Conservation (phyloP, 2,329 filamentous ascomycete genomes). For the Nothophoma quercina region DNA sequence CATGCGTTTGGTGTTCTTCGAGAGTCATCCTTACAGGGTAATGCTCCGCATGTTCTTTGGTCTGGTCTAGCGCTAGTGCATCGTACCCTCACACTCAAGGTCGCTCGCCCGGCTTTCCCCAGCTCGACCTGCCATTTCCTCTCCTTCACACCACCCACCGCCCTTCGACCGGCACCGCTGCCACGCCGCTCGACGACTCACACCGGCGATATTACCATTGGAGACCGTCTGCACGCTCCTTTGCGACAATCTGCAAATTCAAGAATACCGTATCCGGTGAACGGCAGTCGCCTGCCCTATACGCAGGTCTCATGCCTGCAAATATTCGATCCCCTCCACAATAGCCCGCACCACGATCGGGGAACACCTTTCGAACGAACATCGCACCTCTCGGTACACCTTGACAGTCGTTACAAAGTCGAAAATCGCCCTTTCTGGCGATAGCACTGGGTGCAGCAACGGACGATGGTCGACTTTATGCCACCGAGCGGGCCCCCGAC, state of each 20-base stretch:
- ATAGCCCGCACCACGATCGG: slow-evolving; percentile 37
- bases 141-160: slow-evolving; percentile 8
- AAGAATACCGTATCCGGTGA: slow-evolving; percentile 16
- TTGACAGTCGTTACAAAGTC: slow-evolving; percentile 18
- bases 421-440: slow-evolving; percentile 6
- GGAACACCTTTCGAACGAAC: slow-evolving; percentile 13
- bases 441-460: slow-evolving; percentile 35
- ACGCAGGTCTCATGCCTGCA: slow-evolving; percentile 41
- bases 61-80: slow-evolving; percentile 15
- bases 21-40: slow-evolving; percentile 12
- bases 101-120: slow-evolving; percentile 18
- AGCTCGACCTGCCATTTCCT: slow-evolving; percentile 18
- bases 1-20: slow-evolving; percentile 3
- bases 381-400: background rate
- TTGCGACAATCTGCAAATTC: background rate
- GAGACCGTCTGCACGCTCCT: slow-evolving; percentile 3
- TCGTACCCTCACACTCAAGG: slow-evolving; percentile 18
- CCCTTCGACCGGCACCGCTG: slow-evolving; percentile 3
- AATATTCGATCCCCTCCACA: slow-evolving; percentile 37
- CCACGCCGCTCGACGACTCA: slow-evolving; percentile 8
- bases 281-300: slow-evolving; percentile 33
- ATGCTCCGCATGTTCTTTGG: slow-evolving; percentile 20
- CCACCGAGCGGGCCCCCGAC: slow-evolving; percentile 40
- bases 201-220: background rate
- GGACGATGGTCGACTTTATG: slow-evolving; percentile 48